Conservation (phyloP, 1,284 basidiomycete genomes). For the Ganoderma meredithae region DNA sequence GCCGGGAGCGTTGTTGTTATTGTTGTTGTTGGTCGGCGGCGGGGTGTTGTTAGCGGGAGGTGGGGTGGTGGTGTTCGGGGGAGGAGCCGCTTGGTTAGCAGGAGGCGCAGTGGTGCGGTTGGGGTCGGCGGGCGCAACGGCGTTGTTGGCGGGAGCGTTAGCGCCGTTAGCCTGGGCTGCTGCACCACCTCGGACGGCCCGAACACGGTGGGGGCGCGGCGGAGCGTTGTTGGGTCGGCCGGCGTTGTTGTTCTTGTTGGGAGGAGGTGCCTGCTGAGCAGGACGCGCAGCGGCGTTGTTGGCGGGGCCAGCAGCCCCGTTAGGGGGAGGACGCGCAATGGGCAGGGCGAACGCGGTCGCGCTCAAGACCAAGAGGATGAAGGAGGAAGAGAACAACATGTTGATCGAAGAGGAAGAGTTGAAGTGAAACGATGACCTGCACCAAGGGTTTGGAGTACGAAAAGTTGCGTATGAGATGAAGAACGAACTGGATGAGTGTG, state of each 20-base stretch:
- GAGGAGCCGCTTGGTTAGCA: neutral
- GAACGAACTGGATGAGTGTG: neutral
- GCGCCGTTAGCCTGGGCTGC: too few species aligned
- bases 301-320: neutral
- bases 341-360: constrained; percentile 9
- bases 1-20: too few species aligned
- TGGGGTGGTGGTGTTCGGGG: neutral
- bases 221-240: neutral
- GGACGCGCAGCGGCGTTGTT: neutral
- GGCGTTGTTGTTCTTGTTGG: neutral
- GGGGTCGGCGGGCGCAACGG: neutral
- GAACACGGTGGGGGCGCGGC: neutral
- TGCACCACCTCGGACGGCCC: neutral
- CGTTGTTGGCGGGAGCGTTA: neutral
- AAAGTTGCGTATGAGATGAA: neutral
- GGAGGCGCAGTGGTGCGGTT: neutral
- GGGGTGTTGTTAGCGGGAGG: neutral
- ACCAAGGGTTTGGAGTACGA: neutral
- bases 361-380: constrained; percentile 13
- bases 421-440: constrained; percentile 1
- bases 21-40: neutral
- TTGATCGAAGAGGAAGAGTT: neutral
- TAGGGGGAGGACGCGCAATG: constrained; percentile 1
- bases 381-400: constrained; percentile 6
- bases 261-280: neutral